Conservation (phyloP, 179 eudicot species). For the Monotropa hypopitys region DNA sequence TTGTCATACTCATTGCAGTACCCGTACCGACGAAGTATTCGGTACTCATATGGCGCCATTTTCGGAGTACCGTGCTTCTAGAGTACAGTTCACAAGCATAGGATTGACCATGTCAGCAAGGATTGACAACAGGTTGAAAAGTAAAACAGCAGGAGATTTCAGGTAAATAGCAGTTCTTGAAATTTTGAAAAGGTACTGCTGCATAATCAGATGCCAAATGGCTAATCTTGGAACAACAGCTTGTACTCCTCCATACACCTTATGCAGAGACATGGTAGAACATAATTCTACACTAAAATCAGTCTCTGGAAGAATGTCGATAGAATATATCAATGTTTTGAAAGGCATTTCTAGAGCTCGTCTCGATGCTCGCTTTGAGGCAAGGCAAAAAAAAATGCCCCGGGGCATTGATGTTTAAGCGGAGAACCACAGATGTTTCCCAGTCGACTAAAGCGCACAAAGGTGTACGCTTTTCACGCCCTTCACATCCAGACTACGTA, state of each 20-base stretch:
- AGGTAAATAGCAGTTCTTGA: neutral
- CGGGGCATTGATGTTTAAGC: neutral
- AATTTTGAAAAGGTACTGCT: neutral
- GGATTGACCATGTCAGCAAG: too few relatives aligned
- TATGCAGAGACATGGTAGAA: neutral
- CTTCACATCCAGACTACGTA: too few relatives aligned
- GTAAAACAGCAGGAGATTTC: neutral
- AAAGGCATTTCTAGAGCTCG: neutral
- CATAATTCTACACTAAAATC: neutral
- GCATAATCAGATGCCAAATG: neutral
- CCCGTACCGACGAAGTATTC: too few relatives aligned
- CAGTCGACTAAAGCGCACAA: too few relatives aligned
- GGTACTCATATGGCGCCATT: too few relatives aligned
- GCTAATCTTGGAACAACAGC: neutral
- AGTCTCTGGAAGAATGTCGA: neutral
- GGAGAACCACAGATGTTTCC: too few relatives aligned
- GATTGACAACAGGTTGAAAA: neutral
- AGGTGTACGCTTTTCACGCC: too few relatives aligned
- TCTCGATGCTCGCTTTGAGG: too few relatives aligned
- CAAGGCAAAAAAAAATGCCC: constrained; percentile 3
- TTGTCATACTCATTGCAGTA: too few relatives aligned
- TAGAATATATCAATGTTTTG: neutral
- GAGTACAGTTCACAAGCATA: neutral
- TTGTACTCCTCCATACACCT: neutral
- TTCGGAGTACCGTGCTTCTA: too few relatives aligned